Conservation (phyloP, 2,329 filamentous ascomycete species). For the Apiospora hydei region DNA sequence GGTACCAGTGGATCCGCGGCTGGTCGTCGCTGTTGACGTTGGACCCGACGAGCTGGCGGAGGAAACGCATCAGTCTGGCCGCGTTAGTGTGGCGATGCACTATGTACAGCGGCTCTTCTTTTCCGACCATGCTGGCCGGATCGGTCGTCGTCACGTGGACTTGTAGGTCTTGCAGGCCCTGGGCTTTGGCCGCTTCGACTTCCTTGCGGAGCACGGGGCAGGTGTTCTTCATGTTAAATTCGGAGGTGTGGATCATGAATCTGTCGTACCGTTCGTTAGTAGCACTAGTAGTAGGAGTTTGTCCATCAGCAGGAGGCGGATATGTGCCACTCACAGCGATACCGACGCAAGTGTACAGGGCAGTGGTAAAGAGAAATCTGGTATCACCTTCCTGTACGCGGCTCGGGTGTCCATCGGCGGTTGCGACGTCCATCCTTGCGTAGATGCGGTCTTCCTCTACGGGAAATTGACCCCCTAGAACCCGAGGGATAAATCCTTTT, state of each 20-base stretch:
- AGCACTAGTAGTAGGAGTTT: background rate
- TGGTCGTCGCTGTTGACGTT: background rate
- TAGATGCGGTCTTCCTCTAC: too few species aligned
- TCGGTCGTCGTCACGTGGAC: background rate
- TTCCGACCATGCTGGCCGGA: background rate
- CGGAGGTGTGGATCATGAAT: background rate
- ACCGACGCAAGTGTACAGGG: background rate
- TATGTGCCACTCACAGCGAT: background rate
- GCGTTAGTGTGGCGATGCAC: background rate
- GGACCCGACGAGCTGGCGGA: background rate
- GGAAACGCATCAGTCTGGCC: background rate
- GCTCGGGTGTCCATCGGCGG: background rate
- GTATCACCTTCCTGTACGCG: background rate
- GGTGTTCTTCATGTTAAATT: background rate
- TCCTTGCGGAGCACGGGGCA: background rate
- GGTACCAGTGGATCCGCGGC: background rate
- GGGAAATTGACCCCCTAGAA: too few species aligned
- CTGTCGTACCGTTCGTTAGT: background rate
- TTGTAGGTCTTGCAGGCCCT: background rate
- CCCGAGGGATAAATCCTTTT: too few species aligned
- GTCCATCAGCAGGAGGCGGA: background rate
- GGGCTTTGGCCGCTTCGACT: background rate
- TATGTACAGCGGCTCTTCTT: background rate
- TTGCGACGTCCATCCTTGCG: background rate
- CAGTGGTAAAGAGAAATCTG: background rate